These are phyloP conservation scores for Phaeosphaeriaceae sp. DNA, from an alignment of 2,329 filamentous ascomycete species.

Conservation along the genomic window DNA sequence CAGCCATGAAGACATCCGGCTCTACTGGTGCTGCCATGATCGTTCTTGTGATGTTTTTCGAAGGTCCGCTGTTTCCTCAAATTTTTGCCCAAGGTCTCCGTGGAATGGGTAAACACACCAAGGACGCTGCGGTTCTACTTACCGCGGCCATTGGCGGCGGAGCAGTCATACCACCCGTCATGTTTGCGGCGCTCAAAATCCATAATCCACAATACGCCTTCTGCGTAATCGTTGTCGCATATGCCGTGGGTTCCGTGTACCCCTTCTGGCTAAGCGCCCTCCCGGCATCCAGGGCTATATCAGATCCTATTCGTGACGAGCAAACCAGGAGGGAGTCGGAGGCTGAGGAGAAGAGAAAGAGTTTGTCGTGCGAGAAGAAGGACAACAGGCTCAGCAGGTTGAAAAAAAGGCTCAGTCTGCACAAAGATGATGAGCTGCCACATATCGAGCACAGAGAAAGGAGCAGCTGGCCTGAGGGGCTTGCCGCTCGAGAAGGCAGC, in stretches of 20 bases:
- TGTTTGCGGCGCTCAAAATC: constrained; percentile 54
- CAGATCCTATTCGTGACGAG: constrained; percentile 56
- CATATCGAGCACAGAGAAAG: constrained; percentile 41
- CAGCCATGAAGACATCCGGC: constrained; percentile 57
- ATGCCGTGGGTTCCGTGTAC: constrained; percentile 60
- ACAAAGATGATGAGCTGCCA: constrained; percentile 32
- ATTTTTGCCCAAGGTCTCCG: constrained; percentile 67
- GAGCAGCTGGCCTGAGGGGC: constrained; percentile 39
- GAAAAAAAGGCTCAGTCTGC: constrained; percentile 28
- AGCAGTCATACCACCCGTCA: constrained; percentile 63
- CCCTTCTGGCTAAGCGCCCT: constrained; percentile 62
- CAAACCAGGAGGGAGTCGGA: constrained; percentile 34
- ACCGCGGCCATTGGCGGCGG: constrained; percentile 65
- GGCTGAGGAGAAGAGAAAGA: constrained; percentile 30
- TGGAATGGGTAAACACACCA: constrained; percentile 66
- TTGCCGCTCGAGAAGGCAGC: constrained; percentile 18
- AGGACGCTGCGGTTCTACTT: constrained; percentile 62
- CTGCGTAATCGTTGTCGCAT: constrained; percentile 62
- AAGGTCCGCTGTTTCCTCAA: constrained; percentile 67
- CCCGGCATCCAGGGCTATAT: constrained; percentile 57
- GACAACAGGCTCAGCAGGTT: constrained; percentile 31
- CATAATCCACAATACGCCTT: constrained; percentile 58
- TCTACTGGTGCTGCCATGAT: constrained; percentile 56
- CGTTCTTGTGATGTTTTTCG: constrained; percentile 65
- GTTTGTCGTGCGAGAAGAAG: constrained; percentile 24